These are phyloP conservation scores for Trichoderma guizhouense DNA, from an alignment of 2,329 filamentous ascomycete genomes.

Conservation along the genomic window DNA sequence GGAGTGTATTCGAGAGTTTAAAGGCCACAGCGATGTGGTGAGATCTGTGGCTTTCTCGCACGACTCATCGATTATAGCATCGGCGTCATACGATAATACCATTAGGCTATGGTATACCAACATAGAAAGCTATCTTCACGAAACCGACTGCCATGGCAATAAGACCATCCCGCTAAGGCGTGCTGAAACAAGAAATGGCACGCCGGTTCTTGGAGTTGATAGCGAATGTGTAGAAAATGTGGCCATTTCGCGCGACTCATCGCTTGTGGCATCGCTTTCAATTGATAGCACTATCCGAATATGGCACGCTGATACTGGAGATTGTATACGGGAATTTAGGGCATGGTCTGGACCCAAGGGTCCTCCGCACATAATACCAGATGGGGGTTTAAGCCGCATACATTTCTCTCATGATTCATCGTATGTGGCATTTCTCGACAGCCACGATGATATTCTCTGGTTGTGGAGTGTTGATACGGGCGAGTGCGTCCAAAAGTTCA, in stretches of 20 bases:
- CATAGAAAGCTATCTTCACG: background rate
- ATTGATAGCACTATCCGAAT: background rate
- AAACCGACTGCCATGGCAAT: background rate
- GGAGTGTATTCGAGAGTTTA: background rate
- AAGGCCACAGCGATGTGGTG: fast-evolving
- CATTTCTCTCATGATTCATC: background rate
- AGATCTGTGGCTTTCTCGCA: background rate
- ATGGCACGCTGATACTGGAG: background rate
- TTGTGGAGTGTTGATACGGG: background rate
- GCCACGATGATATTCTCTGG: too few species aligned
- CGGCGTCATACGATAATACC: fast-evolving
- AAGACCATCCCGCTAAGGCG: background rate
- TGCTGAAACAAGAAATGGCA: background rate
- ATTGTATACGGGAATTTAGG: background rate
- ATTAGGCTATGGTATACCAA: background rate
- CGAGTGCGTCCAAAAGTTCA: too few species aligned
- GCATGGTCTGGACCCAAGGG: too few species aligned
- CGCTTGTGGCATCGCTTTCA: background rate
- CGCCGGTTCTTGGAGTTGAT: background rate
- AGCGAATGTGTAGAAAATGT: background rate
- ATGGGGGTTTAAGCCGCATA: too few species aligned
- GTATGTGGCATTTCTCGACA: too few species aligned
- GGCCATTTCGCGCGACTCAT: background rate
- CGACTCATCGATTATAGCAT: background rate
- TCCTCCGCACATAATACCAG: too few species aligned